Evolutionary conservation across 23 red algal species (phyloP).

Genomic region (Chondrus crispus): DNA sequence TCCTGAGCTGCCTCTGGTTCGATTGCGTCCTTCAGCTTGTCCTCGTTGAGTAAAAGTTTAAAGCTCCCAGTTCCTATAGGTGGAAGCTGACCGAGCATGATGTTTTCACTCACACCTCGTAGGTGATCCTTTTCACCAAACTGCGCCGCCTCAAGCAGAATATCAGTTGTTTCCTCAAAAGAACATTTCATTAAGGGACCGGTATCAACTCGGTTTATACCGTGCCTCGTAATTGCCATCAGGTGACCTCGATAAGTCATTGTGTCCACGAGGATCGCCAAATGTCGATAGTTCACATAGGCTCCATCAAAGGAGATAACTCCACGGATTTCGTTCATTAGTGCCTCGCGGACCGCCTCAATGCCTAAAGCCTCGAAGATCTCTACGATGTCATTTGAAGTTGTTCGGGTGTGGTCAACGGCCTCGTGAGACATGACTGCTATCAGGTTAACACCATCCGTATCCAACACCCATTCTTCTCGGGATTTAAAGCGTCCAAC

Average conservation of each 20-base stretch:
- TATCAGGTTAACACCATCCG: conserved; percentile 89
- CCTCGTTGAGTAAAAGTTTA: conserved; percentile 81
- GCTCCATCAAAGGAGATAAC: conserved; percentile 97
- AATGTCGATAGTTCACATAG: conserved; percentile 94
- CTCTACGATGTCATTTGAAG: conserved; percentile 95
- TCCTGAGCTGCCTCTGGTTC: conserved; percentile 30
- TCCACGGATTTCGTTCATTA: conserved; percentile 85
- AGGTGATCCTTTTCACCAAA: conserved; percentile 73
- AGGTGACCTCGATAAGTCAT: conserved; percentile 97
- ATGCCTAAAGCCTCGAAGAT: conserved; percentile 91
- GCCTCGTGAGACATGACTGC: conserved; percentile 85
- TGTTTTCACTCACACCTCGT: conserved; percentile 82
- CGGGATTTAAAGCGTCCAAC: conserved; percentile 50
- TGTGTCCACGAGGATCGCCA: conserved; percentile 84
- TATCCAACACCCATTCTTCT: conserved; percentile 97
- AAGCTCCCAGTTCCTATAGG: conserved; percentile 92
- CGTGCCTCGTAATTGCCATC: conserved; percentile 88
- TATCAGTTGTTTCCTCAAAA: conserved; percentile 98
- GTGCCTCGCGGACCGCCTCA: conserved; percentile 80
- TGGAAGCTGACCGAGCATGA: conserved; percentile 95
- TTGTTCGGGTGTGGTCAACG: conserved; percentile 87
- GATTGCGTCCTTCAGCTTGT: conserved; percentile 61
- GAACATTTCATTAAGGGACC: conserved; percentile 87
- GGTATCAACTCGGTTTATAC: conserved; percentile 87
- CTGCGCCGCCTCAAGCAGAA: conserved; percentile 82